Base-by-base conservation (phyloP, 192 early-diverging fungal genomes). In the Spizellomyces punctatus region DNA sequence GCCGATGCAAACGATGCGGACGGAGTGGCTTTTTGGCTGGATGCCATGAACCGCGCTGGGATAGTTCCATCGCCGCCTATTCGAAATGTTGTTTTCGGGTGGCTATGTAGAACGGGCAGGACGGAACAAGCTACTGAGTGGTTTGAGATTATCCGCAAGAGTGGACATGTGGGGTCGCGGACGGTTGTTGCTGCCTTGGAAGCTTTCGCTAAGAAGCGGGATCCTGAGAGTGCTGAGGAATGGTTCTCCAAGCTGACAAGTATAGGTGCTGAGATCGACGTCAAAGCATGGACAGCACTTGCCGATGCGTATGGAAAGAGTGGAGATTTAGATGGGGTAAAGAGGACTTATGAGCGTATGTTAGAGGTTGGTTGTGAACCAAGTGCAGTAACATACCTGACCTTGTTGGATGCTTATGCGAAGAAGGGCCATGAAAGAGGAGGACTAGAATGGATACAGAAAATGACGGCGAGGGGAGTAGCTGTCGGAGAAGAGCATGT, bases 1-100 rank as follows among this genome's bases (percentile, higher is more conserved):
- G 66, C 54, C 9, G 66, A 68, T n/a, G 41, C 21, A 42, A 45
- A 58, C 36, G 66, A 68, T 41, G 50, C 10, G 12, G 66, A 8
- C 5, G 54, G 54, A 4, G 8, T 68, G 17, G 22, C 7, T 7
- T 12, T n/a, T 16, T 68, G 56, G 54, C 16, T 58, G 10, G 27
- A 56, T 19, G 21, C 46, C 56, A 68, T 68, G 66, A 16, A 43
- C 8, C 42, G 43, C 16, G 54, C 54, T 10, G 66, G 66, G 5
- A 57, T 68, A 14, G 16, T 7, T n/a, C 66, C 66, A 0, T 44
- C 16, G 8, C 14, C 55, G 7, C 43, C 54, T 6, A 43, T 58
- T 14, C 50, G 46, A 14, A 17, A 45, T 9, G 12, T 58, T 19
- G 22, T 68, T 19, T 41, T 68, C 55, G 44, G 17, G 21, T 58